Evolutionary conservation across 768 basidiomycete genomes (phyloP).

Genomic region (Inosperma sp.): DNA sequence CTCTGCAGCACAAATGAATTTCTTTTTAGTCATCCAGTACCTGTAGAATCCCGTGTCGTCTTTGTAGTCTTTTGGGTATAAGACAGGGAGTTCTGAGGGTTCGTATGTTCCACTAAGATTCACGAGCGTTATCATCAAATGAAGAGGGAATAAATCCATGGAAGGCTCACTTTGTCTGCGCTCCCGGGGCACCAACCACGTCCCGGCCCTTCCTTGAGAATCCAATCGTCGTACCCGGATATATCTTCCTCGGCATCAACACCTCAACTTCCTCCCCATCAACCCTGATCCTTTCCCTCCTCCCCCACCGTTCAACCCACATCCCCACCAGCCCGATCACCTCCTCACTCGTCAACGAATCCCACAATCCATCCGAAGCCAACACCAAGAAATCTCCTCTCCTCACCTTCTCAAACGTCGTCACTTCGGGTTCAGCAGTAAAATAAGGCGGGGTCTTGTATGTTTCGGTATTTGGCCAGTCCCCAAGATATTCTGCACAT

Average conservation of each 20-base stretch:
- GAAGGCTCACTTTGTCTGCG: too few relatives aligned
- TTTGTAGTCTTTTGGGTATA: conserved; percentile 22
- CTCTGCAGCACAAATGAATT: conserved; percentile 35
- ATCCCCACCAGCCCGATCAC: conserved; percentile 40
- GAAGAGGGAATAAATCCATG: too few relatives aligned
- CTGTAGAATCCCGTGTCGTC: conserved; percentile 32
- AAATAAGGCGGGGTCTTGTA: conserved; percentile 52
- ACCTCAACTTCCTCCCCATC: background rate
- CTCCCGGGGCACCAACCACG: background rate
- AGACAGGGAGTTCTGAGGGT: conserved; percentile 32
- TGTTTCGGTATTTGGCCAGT: conserved; percentile 21
- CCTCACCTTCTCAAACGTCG: conserved; percentile 32
- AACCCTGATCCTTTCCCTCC: conserved; percentile 5
- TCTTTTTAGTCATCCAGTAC: conserved; percentile 36
- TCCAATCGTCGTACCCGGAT: background rate
- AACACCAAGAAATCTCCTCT: conserved; percentile 54
- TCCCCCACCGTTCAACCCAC: conserved; percentile 23
- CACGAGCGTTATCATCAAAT: too few relatives aligned
- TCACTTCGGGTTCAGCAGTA: conserved; percentile 52
- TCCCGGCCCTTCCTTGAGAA: background rate
- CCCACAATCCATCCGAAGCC: conserved; percentile 54
- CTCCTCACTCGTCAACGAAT: conserved; percentile 49
- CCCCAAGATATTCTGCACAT: conserved; percentile 31
- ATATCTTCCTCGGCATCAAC: background rate
- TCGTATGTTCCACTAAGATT: background rate